phyloP scores from a whole-genome alignment of 192 early-diverging fungal genomes.

The Coemansia sp. region DNA sequence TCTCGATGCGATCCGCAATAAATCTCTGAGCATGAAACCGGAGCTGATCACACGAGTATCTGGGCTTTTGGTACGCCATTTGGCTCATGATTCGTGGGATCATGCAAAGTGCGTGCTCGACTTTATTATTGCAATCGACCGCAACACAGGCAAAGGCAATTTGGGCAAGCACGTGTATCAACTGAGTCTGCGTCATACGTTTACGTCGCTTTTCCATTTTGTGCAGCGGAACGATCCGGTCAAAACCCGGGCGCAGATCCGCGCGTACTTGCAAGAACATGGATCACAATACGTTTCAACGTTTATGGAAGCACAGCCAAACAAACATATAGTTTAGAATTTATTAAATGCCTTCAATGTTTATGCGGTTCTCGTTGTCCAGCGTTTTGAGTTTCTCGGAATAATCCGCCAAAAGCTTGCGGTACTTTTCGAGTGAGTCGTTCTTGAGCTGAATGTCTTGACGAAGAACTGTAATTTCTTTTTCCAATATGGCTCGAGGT shows the following conservation, averaged over 20 bases:
- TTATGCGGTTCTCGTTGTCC: conserved; percentile 18
- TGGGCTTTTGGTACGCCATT: conserved; percentile 14
- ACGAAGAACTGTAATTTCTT: conserved; percentile 35
- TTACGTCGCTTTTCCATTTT: not conserved
- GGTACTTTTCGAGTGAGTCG: conserved; percentile 29
- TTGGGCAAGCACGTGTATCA: conserved; percentile 3
- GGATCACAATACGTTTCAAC: conserved; percentile 1
- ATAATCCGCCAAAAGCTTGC: conserved; percentile 8
- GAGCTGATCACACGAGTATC: conserved; percentile 10
- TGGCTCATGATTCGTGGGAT: conserved; percentile 16
- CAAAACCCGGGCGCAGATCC: not conserved
- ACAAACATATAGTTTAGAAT: not conserved
- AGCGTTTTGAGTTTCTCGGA: conserved; percentile 8
- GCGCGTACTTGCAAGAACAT: conserved; percentile 8
- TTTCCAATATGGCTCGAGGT: not conserved
- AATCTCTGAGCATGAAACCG: conserved; percentile 12
- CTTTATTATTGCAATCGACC: conserved; percentile 21
- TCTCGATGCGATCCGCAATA: conserved; percentile 10
- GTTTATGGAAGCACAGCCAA: not conserved
- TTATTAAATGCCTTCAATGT: conserved; percentile 7
- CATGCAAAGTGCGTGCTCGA: conserved; percentile 20
- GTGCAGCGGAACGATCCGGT: not conserved
- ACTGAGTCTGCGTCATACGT: conserved; percentile 7
- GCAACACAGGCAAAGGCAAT: not conserved
- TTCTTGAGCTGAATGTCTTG: conserved; percentile 36